These are phyloP conservation scores for Rhizopogon roseolus DNA, from an alignment of 768 basidiomycete species.

Conservation along the genomic window DNA sequence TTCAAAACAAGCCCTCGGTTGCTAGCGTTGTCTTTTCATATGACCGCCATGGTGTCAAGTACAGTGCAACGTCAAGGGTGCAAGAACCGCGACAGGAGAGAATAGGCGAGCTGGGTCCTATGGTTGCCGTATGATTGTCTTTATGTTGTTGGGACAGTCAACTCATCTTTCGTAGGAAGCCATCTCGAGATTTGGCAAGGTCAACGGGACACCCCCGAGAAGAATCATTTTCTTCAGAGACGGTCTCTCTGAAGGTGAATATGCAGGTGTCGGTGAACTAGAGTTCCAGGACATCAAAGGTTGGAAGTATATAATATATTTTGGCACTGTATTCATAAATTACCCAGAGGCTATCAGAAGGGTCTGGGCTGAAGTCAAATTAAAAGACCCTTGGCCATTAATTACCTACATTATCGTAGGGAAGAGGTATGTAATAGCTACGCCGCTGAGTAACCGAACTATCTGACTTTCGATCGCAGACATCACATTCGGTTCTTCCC, in stretches of 20 bases:
- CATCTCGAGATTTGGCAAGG: slow-evolving; percentile 5
- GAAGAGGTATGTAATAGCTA: slow-evolving; percentile 36
- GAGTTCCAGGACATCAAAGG: slow-evolving; percentile 46
- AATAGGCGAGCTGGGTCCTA: slow-evolving; percentile 36
- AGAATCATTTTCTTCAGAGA: slow-evolving; percentile 45
- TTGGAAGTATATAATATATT: slow-evolving; percentile 12
- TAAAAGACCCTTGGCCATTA: slow-evolving; percentile 23
- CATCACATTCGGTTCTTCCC: slow-evolving; percentile 55
- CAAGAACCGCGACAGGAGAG: slow-evolving; percentile 46
- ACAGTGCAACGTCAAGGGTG: slow-evolving; percentile 35
- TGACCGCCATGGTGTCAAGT: slow-evolving; percentile 41
- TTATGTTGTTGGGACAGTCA: slow-evolving; percentile 5
- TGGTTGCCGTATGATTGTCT: slow-evolving; percentile 28
- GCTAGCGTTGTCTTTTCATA: slow-evolving; percentile 55
- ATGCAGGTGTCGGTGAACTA: slow-evolving; percentile 27
- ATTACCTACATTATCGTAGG: slow-evolving; percentile 60
- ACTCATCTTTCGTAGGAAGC: background rate
- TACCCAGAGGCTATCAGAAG: slow-evolving; percentile 22
- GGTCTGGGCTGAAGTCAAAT: slow-evolving; percentile 16
- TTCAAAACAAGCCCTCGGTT: slow-evolving; percentile 48
- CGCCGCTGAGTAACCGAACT: background rate
- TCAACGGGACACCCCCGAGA: slow-evolving; percentile 13
- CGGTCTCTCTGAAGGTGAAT: slow-evolving; percentile 54
- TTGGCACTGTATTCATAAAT: background rate
- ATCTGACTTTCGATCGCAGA: slow-evolving; percentile 21